A percentile compares a stretch with the other conserved stretches of the same genome.
Evolutionary conservation across 2,329 filamentous ascomycete genomes (phyloP).

Genomic region (Pseudopithomyces maydicus): DNA sequence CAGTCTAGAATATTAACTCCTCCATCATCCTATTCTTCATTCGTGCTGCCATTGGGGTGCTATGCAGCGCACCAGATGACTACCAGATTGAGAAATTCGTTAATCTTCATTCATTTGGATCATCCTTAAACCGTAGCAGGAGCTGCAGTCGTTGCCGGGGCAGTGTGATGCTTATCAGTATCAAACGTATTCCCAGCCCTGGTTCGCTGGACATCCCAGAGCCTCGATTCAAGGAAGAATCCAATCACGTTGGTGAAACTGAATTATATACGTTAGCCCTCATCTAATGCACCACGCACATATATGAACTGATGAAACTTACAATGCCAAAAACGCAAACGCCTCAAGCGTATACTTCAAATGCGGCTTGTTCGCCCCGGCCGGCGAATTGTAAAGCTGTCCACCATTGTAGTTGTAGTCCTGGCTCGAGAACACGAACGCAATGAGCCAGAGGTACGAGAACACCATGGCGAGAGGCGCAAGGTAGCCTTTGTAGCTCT

Average conservation of each 20-base stretch:
- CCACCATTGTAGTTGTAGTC: constrained; percentile 21
- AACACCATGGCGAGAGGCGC: constrained; percentile 23
- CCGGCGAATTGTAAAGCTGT: constrained; percentile 16
- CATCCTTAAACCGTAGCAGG: not conserved
- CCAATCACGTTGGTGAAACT: constrained; percentile 27
- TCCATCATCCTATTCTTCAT: not conserved
- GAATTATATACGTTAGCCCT: too few relatives aligned
- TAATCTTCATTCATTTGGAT: too few relatives aligned
- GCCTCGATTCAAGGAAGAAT: constrained; percentile 19
- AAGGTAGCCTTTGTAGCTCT: constrained; percentile 27
- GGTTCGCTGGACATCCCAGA: constrained; percentile 23
- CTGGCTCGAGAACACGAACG: constrained; percentile 28
- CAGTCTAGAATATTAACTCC: not conserved
- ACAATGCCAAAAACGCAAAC: constrained; percentile 32
- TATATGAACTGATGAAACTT: not conserved
- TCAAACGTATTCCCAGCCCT: not conserved
- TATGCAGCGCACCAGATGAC: too few relatives aligned
- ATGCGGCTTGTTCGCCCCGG: constrained; percentile 14
- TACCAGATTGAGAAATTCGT: not conserved
- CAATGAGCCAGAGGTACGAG: constrained; percentile 32
- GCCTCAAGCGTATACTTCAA: constrained; percentile 27
- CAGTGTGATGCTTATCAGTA: not conserved
- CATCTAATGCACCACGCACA: constrained; percentile 1
- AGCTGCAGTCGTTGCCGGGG: not conserved
- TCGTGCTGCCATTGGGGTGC: too few relatives aligned